A percentile compares a stretch with the other conserved stretches of the same genome.
phyloP scores from a whole-genome alignment of 2,329 filamentous ascomycete genomes.

The Cladosporium sp. region DNA sequence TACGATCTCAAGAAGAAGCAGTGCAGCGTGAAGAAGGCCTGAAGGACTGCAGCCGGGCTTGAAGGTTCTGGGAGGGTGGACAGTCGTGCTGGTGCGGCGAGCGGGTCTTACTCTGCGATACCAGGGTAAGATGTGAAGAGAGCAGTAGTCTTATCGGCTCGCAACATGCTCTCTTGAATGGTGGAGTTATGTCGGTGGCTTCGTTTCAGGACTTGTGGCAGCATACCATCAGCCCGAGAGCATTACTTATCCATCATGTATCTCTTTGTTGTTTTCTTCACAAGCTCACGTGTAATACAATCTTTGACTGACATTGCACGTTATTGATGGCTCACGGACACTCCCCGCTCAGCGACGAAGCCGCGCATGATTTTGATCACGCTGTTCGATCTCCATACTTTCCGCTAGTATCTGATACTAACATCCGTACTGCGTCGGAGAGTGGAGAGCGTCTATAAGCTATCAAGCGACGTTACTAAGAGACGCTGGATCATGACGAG shows the following conservation, averaged over 20 bases:
- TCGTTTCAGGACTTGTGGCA: not conserved
- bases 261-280: not conserved
- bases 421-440: no score
- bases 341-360: no score
- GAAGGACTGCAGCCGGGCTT: not conserved
- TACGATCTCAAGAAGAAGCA: not conserved
- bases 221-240: not conserved
- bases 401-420: no score
- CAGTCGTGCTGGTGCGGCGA: not conserved
- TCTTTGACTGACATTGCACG: no score
- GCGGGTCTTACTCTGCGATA: conserved; percentile 1
- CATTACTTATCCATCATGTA: not conserved
- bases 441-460: no score
- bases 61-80: not conserved
- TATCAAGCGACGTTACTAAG: no score
- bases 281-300: not conserved
- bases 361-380: no score
- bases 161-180: conserved; percentile 5
- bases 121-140: conserved; percentile 12
- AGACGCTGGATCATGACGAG: no score
- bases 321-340: no score
- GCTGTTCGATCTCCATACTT: no score
- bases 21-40: not conserved
- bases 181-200: not conserved
- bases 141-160: conserved; percentile 1